A percentile compares a stretch with the other conserved stretches of the same genome.
phyloP scores from a whole-genome alignment of 2,329 filamentous ascomycete species.

The Penicillium sclerotigenum region DNA sequence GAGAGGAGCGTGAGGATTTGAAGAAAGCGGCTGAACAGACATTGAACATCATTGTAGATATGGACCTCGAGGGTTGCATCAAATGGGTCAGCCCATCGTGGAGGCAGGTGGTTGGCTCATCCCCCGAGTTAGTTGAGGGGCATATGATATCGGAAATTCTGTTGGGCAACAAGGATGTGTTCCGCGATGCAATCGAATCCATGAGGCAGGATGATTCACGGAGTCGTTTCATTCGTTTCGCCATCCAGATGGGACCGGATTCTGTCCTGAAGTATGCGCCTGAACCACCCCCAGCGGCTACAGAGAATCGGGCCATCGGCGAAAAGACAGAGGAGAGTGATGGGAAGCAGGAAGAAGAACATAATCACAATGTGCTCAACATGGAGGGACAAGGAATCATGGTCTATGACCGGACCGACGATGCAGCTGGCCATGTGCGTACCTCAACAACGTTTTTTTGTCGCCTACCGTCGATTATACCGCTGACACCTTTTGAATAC shows the following conservation, averaged over 20 bases:
- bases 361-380: conserved; percentile 59
- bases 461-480: conserved; percentile 18
- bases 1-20: conserved; percentile 87
- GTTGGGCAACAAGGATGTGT: conserved; percentile 73
- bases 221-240: conserved; percentile 84
- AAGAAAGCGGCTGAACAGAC: conserved; percentile 95
- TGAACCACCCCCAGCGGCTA: conserved; percentile 27
- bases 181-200: conserved; percentile 77
- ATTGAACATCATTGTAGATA: conserved; percentile 90
- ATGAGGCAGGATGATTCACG: conserved; percentile 92
- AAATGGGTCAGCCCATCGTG: conserved; percentile 97
- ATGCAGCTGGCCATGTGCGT: conserved; percentile 82
- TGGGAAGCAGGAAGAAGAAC: conserved; percentile 39
- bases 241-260: conserved; percentile 65
- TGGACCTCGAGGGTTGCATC: conserved; percentile 84
- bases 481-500: conserved; percentile 19
- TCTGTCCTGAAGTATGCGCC: conserved; percentile 59
- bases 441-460: background rate
- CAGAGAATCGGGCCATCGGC: conserved; percentile 10
- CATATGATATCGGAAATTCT: conserved; percentile 77
- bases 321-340: conserved; percentile 26
- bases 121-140: conserved; percentile 68
- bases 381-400: conserved; percentile 97
- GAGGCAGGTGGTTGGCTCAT: conserved; percentile 85
- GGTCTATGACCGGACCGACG: conserved; percentile 86